A percentile compares a stretch with the other conserved stretches of the same genome.
These are phyloP conservation scores for Catharanthus roseus DNA, from an alignment of 257 asterid genomes.

Conservation along the genomic window DNA sequence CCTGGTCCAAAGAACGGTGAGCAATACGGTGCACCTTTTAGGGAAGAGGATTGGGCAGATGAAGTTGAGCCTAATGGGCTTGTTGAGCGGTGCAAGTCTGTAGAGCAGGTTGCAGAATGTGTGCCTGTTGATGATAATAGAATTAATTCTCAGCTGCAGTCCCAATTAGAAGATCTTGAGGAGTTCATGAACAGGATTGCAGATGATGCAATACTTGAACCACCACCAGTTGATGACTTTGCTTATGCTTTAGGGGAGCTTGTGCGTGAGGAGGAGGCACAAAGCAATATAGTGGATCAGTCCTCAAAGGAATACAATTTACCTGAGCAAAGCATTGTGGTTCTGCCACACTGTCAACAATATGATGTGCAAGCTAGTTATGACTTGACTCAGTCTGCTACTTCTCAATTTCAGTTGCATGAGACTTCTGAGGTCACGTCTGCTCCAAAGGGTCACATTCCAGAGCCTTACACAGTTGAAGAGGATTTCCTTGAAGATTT, in stretches of 20 bases:
- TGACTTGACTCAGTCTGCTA: slow-evolving; percentile 39
- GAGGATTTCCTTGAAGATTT: slow-evolving; percentile 64
- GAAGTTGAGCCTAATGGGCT: slow-evolving; percentile 34
- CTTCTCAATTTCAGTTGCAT: slow-evolving; percentile 30
- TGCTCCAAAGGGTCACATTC: slow-evolving; percentile 19
- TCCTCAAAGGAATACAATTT: slow-evolving; percentile 30
- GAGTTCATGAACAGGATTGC: slow-evolving; percentile 43
- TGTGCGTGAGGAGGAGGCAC: slow-evolving; percentile 34
- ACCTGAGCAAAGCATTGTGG: slow-evolving; percentile 17
- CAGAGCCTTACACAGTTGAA: slow-evolving; percentile 22
- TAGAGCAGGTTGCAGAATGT: slow-evolving; percentile 19
- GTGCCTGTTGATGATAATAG: slow-evolving; percentile 18
- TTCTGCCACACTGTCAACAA: slow-evolving; percentile 23
- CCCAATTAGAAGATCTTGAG: slow-evolving; percentile 43
- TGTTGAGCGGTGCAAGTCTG: slow-evolving; percentile 24
- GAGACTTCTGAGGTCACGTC: slow-evolving; percentile 65
- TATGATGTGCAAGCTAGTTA: slow-evolving; percentile 30
- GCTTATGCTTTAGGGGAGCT: slow-evolving; percentile 28
- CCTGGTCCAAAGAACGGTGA: slow-evolving; percentile 98
- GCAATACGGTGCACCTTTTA: slow-evolving; percentile 90
- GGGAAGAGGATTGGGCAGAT: slow-evolving; percentile 87
- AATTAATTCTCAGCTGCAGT: slow-evolving; percentile 16
- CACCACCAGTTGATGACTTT: slow-evolving; percentile 22
- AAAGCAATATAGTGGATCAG: slow-evolving; percentile 33
- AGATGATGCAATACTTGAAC: slow-evolving; percentile 31